Percentiles rank a stretch among this genome's conserved stretches.
phyloP scores from a whole-genome alignment of 1,284 basidiomycete genomes.

The Ganoderma multipileum region DNA sequence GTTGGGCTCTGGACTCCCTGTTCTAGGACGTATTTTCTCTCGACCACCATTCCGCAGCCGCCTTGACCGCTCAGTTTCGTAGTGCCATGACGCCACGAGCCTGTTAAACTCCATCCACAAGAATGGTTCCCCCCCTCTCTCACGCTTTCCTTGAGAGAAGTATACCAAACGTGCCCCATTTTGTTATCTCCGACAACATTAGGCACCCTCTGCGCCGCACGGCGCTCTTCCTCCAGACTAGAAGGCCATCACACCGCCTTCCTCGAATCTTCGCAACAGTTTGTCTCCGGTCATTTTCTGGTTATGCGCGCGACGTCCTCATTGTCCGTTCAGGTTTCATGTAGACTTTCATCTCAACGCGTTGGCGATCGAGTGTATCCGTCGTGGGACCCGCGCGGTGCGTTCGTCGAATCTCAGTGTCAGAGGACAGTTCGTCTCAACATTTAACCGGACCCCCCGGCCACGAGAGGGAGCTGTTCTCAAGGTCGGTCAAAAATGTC shows the following conservation, averaged over 20 bases:
- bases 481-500: conserved; percentile 21
- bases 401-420: neutral
- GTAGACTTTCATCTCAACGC: neutral
- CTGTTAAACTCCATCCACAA: conserved; percentile 23
- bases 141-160: conserved; percentile 29
- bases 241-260: conserved; percentile 24
- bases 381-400: neutral
- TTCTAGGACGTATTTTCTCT: conserved; percentile 27
- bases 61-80: conserved; percentile 8
- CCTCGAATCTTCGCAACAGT: conserved; percentile 19
- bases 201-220: conserved; percentile 23
- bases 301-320: conserved; percentile 15
- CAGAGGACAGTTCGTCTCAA: conserved; percentile 1
- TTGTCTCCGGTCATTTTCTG: conserved; percentile 26
- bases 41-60: conserved; percentile 24
- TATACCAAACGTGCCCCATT: conserved; percentile 22
- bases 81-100: conserved; percentile 25
- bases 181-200: conserved; percentile 27
- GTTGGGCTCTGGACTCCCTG: conserved; percentile 19
- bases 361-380: conserved; percentile 5
- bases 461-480: conserved; percentile 19
- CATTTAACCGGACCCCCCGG: neutral
- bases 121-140: conserved; percentile 16
- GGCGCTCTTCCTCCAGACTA: conserved; percentile 24
- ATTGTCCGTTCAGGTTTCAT: conserved; percentile 17